phyloP scores from a whole-genome alignment of 164 flowering plant species.

The Amborella trichopoda region DNA sequence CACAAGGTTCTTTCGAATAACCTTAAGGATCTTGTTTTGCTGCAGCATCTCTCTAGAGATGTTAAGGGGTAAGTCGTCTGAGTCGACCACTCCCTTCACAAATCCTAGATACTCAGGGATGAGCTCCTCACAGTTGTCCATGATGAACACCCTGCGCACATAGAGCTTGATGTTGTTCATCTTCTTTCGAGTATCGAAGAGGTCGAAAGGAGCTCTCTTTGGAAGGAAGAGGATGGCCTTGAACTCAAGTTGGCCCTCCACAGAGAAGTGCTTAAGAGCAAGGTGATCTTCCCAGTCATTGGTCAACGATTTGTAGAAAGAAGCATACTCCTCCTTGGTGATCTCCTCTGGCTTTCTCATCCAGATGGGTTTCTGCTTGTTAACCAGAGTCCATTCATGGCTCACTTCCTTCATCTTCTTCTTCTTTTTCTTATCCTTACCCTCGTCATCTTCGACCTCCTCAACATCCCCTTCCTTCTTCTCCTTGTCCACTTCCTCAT shows the following conservation, averaged over 20 bases:
- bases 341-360: conserved; percentile 32
- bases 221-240: conserved; percentile 15
- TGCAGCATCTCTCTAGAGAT: conserved; percentile 15
- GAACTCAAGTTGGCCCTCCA: conserved; percentile 17
- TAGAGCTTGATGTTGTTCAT: conserved; percentile 20
- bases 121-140: conserved; percentile 17
- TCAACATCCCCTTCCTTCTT: conserved; percentile 29
- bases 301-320: conserved; percentile 26
- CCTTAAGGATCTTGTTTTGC: conserved; percentile 20
- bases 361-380: conserved; percentile 37
- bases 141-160: conserved; percentile 14
- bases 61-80: conserved; percentile 15
- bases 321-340: conserved; percentile 25
- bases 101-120: conserved; percentile 27
- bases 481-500: conserved; percentile 20
- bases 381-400: conserved; percentile 22
- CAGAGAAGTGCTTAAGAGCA: conserved; percentile 27
- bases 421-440: conserved; percentile 4
- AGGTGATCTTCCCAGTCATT: conserved; percentile 18
- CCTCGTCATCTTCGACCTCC: conserved; percentile 6
- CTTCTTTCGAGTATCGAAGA: conserved; percentile 23
- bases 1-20: conserved; percentile 25
- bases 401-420: conserved; percentile 29
- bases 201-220: conserved; percentile 13
- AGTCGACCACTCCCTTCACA: conserved; percentile 13